Base-by-base conservation (phyloP, 495 filamentous ascomycete species). In the Hyaloscypha variabilis region DNA sequence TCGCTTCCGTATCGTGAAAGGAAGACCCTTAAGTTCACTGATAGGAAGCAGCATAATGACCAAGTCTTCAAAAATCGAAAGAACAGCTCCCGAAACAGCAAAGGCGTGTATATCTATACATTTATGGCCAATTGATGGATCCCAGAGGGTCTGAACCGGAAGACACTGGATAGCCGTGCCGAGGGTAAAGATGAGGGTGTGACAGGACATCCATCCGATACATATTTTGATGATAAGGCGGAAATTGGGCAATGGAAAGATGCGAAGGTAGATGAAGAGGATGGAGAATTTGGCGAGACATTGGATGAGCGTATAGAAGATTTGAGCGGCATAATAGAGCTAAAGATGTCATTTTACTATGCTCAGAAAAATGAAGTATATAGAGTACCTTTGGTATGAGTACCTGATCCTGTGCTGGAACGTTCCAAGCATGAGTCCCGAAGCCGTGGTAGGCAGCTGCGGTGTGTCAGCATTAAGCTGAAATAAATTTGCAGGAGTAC, bases 201-300 rank as follows among this genome's bases (percentile, higher is more conserved):
- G 81, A 17, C 68, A 50, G 21, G 73, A 57, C 67, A 77, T 74
- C 59, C 70, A 65, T 26, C 64, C 69, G 39, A 82, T 69, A 10
- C 75, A 72, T 2, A 63, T 58, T 31, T 71, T 70, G 5, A 30
- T 42, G 21, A 23, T 29, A 8, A 46, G 58, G 30, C 74, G 67
- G 55, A 78, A 74, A 23, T 69, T 63, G 49, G 68, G 70, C 42
- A 60, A 66, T 11, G 78, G 77, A 60, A 84, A 82, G 60, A 83
- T 77, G 52, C 80, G 79, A 8, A 84, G 73, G 72, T 81, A 82
- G 68, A 83, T 77, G 65, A 83, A 72, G 13, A 83, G 76, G 70
- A 84, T 78, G 14, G 79, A 82, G 29, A 78, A 68, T 29, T 81
- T 81, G 31, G 77, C 72, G 24, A 79, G 64, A 66, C 72, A 74